Evolutionary conservation across 2,329 filamentous ascomycete genomes (phyloP), one percentile per base, ranked within the genome.

Genomic region (Fusarium sp.): DNA sequence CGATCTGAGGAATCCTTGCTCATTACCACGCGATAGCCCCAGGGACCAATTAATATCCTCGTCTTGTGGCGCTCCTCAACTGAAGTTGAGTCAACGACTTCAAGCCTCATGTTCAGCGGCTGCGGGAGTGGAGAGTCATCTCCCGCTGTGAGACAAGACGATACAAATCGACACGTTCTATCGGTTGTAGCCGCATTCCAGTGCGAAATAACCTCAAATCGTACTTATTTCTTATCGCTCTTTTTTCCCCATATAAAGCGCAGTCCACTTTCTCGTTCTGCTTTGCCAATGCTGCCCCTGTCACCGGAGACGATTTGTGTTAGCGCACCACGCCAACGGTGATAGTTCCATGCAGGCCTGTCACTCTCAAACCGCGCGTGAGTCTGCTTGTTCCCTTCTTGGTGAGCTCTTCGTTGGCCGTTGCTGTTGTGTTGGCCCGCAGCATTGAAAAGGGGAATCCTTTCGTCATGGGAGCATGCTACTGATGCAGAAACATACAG

Each of bases 301-400:
- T 57, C 71, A 62, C 71, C 59, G 67, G 46, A 44, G 38, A 47
- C 59, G 37, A 64, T 49, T 60, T 46, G 28, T 56, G 23, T 57
- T 73, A 73, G 71, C 71, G 71, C 52, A 54, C 23, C 44, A 28
- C 67, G 38, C 70, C 69, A 72, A 56, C 33, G 32, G 23, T 59
- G 46, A 74, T 73, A 61, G 71, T 61, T 52, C 52, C 67, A 74
- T 68, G 61, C 37, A 64, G 57, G 57, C 61, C 32, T 63, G 58
- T 71, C 66, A 67, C 56, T 59, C 57, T 43, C 54, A 71, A 73
- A 54, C 47, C 46, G 46, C 49, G 62, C 46, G 11, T 47, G n/a
- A 50, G 40, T 49, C 25, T 60, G 16, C 2, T 40, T 46, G 69
- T 57, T 40, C 35, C 67, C 35, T 56, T 61, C 23, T 33, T 21